Conservation (phyloP, 306 rosid species). For the Quercus rubra region DNA sequence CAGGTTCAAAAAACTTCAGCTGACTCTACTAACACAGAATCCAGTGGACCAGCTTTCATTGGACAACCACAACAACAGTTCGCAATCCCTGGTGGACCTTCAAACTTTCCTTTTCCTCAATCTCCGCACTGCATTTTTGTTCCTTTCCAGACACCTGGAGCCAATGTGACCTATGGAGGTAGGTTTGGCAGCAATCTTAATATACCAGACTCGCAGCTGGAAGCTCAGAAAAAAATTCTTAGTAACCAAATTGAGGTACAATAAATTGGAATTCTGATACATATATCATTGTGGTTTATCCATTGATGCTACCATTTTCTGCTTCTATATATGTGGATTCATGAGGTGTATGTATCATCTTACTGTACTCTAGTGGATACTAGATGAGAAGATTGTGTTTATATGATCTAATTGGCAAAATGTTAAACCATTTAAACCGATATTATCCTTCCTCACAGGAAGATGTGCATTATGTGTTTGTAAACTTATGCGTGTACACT, state of each 20-base stretch:
- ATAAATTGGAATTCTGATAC: not conserved
- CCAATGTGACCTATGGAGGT: slow-evolving; percentile 33
- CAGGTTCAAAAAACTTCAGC: slow-evolving; percentile 36
- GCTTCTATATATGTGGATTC: no score
- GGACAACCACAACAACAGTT: slow-evolving; percentile 44
- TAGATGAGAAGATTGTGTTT: not conserved
- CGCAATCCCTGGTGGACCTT: slow-evolving; percentile 45
- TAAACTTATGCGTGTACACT: no score
- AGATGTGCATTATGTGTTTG: no score
- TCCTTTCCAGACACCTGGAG: slow-evolving; percentile 38
- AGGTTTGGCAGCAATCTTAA: slow-evolving; percentile 41
- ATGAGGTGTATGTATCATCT: no score
- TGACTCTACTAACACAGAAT: slow-evolving; percentile 32
- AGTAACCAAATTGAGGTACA: slow-evolving; percentile 68
- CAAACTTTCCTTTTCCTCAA: slow-evolving; percentile 47
- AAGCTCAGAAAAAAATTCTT: slow-evolving; percentile 56
- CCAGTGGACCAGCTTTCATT: slow-evolving; percentile 36
- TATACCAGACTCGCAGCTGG: slow-evolving; percentile 41
- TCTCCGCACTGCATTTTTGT: slow-evolving; percentile 35
- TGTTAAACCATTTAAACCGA: not conserved
- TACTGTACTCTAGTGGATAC: not conserved
- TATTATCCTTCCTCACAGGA: no score
- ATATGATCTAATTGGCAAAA: not conserved
- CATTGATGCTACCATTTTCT: not conserved
- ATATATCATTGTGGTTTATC: not conserved